These are phyloP conservation scores for Strobilomyces confusus DNA, from an alignment of 768 basidiomycete genomes.

Conservation along the genomic window DNA sequence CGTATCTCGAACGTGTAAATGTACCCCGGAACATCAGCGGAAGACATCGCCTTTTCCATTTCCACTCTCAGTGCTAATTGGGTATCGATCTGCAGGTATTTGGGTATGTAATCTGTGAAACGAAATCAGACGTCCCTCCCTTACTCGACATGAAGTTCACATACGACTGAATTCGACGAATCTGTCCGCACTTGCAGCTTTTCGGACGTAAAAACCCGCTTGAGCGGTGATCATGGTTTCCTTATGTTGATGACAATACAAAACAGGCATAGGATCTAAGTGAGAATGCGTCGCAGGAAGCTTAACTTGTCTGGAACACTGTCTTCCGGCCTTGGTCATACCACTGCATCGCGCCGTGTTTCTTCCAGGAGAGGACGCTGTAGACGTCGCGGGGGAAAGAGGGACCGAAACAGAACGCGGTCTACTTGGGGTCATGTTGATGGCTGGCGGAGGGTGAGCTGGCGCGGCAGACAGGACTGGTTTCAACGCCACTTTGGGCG, in stretches of 20 bases:
- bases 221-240: slow-evolving; percentile 46
- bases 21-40: slow-evolving; percentile 64
- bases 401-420: slow-evolving; percentile 21
- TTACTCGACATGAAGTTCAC: slow-evolving; percentile 8
- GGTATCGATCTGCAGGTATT: slow-evolving; percentile 58
- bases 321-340: slow-evolving; percentile 59
- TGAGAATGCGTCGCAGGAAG: slow-evolving; percentile 26
- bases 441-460: slow-evolving; percentile 10
- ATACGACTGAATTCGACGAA: slow-evolving; percentile 60
- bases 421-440: slow-evolving; percentile 13
- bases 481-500: slow-evolving; percentile 2
- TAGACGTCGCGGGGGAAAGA: slow-evolving; percentile 14
- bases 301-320: slow-evolving; percentile 59
- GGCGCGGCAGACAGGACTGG: slow-evolving; percentile 4
- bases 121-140: slow-evolving; percentile 6
- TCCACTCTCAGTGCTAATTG: slow-evolving; percentile 51
- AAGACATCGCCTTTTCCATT: slow-evolving; percentile 52
- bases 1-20: slow-evolving; percentile 82
- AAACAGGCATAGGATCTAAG: slow-evolving; percentile 27
- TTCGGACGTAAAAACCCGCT: slow-evolving; percentile 55
- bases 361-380: slow-evolving; percentile 17
- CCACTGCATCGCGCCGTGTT: slow-evolving; percentile 52
- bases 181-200: slow-evolving; percentile 32
- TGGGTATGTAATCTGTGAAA: slow-evolving; percentile 62
- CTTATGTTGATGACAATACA: slow-evolving; percentile 65